phyloP scores from a whole-genome alignment of 495 filamentous ascomycete species.

The Rusavskia elegans region DNA sequence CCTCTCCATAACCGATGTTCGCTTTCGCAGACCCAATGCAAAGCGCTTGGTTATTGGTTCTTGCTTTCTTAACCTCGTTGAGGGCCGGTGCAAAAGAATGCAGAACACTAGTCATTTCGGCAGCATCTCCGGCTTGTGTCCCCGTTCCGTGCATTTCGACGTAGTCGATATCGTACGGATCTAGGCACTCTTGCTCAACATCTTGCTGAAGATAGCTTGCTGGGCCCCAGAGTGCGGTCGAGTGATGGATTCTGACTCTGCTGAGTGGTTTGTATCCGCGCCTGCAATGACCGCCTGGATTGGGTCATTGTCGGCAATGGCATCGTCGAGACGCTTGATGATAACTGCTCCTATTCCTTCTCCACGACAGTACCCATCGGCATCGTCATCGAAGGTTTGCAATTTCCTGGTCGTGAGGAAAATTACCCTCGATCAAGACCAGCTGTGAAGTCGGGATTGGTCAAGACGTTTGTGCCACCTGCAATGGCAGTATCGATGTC shows the following conservation, averaged over 20 bases:
- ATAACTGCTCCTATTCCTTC: conserved; percentile 30
- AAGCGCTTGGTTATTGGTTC: conserved; percentile 62
- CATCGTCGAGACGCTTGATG: conserved; percentile 31
- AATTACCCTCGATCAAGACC: conserved; percentile 56
- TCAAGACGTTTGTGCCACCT: conserved; percentile 52
- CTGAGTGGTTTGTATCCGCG: conserved; percentile 27
- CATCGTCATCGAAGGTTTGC: conserved; percentile 54
- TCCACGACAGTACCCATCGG: conserved; percentile 55
- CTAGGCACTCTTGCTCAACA: conserved; percentile 28
- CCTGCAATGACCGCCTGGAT: conserved; percentile 27
- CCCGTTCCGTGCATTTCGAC: conserved; percentile 37
- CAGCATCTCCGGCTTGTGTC: conserved; percentile 26
- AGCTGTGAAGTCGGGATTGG: conserved; percentile 54
- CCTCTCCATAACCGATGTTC: conserved; percentile 82
- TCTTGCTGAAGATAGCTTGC: conserved; percentile 23
- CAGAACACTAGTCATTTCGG: conserved; percentile 17
- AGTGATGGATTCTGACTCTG: conserved; percentile 28
- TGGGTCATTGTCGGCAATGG: conserved; percentile 28
- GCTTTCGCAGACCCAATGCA: conserved; percentile 79
- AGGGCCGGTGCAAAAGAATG: too few relatives aligned
- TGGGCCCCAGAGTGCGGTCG: conserved; percentile 34
- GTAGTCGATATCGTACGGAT: conserved; percentile 32
- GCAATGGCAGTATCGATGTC: conserved; percentile 60
- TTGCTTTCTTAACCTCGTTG: conserved; percentile 41
- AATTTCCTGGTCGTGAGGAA: conserved; percentile 49